phyloP scores from a whole-genome alignment of 306 rosid genomes.

The Malus asiatica region DNA sequence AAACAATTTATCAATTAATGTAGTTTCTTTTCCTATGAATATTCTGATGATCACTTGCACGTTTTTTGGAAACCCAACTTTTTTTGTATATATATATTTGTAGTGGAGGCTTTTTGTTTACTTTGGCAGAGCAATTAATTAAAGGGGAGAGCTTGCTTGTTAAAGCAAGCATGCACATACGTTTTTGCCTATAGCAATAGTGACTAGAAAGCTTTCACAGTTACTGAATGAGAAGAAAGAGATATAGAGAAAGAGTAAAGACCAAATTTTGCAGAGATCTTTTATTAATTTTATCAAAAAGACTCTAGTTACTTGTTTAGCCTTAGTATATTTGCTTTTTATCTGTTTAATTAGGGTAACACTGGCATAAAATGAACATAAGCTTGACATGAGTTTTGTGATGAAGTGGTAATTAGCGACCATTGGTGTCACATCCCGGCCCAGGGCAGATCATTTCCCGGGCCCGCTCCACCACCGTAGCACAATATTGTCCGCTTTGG shows the following conservation, averaged over 20 bases:
- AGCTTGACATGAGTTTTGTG: background rate
- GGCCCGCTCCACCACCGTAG: too few species aligned
- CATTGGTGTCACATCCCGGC: background rate
- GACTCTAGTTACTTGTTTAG: background rate
- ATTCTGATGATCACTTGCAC: background rate
- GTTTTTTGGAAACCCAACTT: background rate
- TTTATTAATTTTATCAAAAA: too few species aligned
- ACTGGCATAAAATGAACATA: background rate
- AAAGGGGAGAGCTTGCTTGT: background rate
- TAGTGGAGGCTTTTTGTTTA: background rate
- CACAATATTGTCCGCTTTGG: too few species aligned
- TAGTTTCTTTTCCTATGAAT: background rate
- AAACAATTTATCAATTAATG: background rate
- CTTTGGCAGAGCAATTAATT: background rate
- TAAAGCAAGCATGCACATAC: background rate
- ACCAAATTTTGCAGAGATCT: background rate
- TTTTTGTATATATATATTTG: background rate
- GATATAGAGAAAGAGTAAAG: background rate
- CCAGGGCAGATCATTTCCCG: too few species aligned
- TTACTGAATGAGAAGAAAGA: background rate
- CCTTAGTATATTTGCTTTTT: background rate
- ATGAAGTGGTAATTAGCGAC: background rate
- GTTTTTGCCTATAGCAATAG: background rate
- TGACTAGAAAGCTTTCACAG: too few species aligned
- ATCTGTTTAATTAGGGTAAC: background rate